These are phyloP conservation scores for Borovskyia barvae DNA, from an alignment of 208 protist genomes.

Conservation along the genomic window DNA sequence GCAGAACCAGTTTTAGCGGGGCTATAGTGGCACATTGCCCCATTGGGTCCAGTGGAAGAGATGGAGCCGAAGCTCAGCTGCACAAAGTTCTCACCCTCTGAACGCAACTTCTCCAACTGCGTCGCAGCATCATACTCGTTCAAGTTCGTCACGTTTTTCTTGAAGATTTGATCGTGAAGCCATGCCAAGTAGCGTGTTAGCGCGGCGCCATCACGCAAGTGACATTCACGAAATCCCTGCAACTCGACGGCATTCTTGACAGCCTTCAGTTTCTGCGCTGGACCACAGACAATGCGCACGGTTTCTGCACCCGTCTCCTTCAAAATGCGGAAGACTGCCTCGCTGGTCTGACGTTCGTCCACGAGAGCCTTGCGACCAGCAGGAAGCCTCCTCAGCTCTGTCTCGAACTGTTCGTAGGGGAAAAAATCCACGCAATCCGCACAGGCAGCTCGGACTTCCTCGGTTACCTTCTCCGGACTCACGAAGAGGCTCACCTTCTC, in stretches of 20 bases:
- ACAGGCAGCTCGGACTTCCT: conserved; percentile 15
- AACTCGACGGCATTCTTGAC: conserved; percentile 93
- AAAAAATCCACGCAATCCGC: conserved; percentile 43
- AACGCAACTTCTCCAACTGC: conserved; percentile 79
- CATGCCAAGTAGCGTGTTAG: conserved; percentile 92
- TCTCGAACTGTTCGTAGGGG: conserved; percentile 75
- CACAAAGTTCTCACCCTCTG: conserved; percentile 76
- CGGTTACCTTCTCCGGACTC: conserved; percentile 25
- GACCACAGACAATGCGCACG: conserved; percentile 54
- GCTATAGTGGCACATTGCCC: conserved; percentile 95
- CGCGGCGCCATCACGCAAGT: conserved; percentile 92
- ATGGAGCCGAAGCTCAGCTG: conserved; percentile 94
- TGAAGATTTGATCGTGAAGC: conserved; percentile 73
- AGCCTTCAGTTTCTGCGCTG: conserved; percentile 80
- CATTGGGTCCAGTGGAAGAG: conserved; percentile 86
- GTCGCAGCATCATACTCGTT: conserved; percentile 86
- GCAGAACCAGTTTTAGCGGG: conserved; percentile 63
- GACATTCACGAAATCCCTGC: conserved; percentile 88
- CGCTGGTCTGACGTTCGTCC: conserved; percentile 70
- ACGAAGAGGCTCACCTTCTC: conserved; percentile 39
- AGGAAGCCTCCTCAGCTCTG: conserved; percentile 37
- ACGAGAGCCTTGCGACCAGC: conserved; percentile 50
- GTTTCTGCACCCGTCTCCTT: conserved; percentile 27
- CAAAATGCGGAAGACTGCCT: conserved; percentile 53
- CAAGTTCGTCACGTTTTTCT: conserved; percentile 54